These are phyloP conservation scores for Aaosphaeria pasadenensis DNA, from an alignment of 2,329 filamentous ascomycete genomes.

Conservation along the genomic window DNA sequence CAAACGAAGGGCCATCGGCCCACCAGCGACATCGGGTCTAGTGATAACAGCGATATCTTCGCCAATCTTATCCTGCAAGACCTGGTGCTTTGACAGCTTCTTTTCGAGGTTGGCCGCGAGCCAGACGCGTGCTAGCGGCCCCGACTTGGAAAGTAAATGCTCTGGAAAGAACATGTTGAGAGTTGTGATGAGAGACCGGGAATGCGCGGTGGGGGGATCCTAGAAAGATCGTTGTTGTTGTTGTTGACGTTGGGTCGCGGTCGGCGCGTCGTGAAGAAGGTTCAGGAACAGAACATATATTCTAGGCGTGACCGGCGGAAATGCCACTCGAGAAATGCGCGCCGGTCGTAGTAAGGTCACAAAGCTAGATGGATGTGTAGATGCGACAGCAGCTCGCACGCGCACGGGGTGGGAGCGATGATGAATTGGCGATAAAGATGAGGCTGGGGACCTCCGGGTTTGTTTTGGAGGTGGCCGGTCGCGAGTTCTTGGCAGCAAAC, in stretches of 20 bases:
- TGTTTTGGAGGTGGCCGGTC: not conserved
- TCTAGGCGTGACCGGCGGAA: too few relatives aligned
- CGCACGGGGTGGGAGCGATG: not conserved
- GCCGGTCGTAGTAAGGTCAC: too few relatives aligned
- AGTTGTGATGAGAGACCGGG: conserved; percentile 1
- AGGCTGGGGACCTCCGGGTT: not conserved
- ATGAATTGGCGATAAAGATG: not conserved
- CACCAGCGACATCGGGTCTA: conserved; percentile 66
- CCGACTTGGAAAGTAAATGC: conserved; percentile 91
- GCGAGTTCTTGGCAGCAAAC: not conserved
- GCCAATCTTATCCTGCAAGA: conserved; percentile 89
- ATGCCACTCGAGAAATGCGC: too few relatives aligned
- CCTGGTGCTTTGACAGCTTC: conserved; percentile 96
- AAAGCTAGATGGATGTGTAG: too few relatives aligned
- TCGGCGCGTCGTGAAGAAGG: conserved; percentile 4
- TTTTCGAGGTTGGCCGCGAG: conserved; percentile 96
- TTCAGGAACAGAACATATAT: too few relatives aligned
- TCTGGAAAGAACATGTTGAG: conserved; percentile 92
- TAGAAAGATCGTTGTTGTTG: conserved; percentile 3
- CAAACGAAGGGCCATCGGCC: conserved; percentile 88
- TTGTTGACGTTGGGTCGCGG: conserved; percentile 4
- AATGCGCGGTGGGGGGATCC: conserved; percentile 3
- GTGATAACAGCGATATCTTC: conserved; percentile 96
- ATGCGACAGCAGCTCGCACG: not conserved
- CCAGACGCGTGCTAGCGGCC: conserved; percentile 96